Evolutionary conservation across 2,329 filamentous ascomycete species (phyloP).

Genomic region (Mollisiaceae sp.): DNA sequence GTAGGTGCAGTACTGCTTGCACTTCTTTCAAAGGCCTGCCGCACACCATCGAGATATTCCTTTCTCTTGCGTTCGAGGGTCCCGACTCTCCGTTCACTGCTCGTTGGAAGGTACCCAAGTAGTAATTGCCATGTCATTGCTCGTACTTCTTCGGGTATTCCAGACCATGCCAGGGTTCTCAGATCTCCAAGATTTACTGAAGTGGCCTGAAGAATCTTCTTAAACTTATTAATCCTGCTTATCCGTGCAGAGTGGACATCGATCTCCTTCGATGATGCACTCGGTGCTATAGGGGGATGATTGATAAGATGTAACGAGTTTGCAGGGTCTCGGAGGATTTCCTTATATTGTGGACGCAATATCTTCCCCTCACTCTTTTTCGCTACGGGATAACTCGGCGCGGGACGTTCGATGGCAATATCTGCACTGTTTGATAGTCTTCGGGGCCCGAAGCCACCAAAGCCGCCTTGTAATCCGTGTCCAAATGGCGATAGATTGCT

Average conservation of each 20-base stretch:
- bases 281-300: slow-evolving; percentile 75
- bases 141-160: slow-evolving; percentile 90
- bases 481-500: slow-evolving; percentile 41
- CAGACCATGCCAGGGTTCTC: slow-evolving; percentile 88
- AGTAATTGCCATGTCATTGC: slow-evolving; percentile 99
- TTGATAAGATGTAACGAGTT: slow-evolving; percentile 95
- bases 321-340: slow-evolving; percentile 86
- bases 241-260: slow-evolving; percentile 88
- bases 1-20: slow-evolving; percentile 51
- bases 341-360: slow-evolving; percentile 94
- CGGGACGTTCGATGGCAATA: slow-evolving; percentile 87
- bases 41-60: slow-evolving; percentile 93
- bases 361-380: slow-evolving; percentile 96
- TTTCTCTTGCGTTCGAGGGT: slow-evolving; percentile 93
- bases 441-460: slow-evolving; percentile 50
- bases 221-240: slow-evolving; percentile 97
- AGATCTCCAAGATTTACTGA: slow-evolving; percentile 86
- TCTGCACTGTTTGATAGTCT: slow-evolving; percentile 86
- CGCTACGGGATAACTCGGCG: slow-evolving; percentile 82
- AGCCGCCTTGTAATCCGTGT: slow-evolving; percentile 46
- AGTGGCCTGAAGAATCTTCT: slow-evolving; percentile 89
- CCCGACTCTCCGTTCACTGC: slow-evolving; percentile 86
- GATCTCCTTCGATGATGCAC: slow-evolving; percentile 80
- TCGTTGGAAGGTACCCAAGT: slow-evolving; percentile 94
- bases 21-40: slow-evolving; percentile 70